Conservation (phyloP, 805 yeast species). For the Blastobotrys mokoenaii region DNA sequence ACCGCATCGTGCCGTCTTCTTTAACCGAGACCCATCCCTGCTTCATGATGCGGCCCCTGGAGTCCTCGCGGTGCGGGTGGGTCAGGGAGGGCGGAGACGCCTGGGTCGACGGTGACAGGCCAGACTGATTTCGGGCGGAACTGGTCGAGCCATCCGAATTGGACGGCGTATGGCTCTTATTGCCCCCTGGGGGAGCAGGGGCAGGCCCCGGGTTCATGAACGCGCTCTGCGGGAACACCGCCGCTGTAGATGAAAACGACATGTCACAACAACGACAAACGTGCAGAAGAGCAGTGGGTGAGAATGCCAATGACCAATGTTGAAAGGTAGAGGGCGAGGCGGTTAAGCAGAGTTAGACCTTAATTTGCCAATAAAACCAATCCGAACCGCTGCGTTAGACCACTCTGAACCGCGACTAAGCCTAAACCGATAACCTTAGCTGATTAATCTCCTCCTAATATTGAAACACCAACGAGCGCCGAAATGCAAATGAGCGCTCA, state of each 20-base stretch:
- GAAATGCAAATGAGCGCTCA: too few relatives aligned
- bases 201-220: constrained; percentile 51
- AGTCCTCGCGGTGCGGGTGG: constrained; percentile 5
- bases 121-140: not conserved
- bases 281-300: too few relatives aligned
- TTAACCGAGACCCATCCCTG: constrained; percentile 88
- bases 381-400: too few relatives aligned
- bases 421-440: too few relatives aligned
- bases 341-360: not conserved
- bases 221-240: constrained; percentile 37
- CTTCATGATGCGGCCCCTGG: constrained; percentile 16
- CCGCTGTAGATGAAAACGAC: constrained; percentile 41
- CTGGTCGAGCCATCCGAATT: constrained; percentile 11
- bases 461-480: too few relatives aligned
- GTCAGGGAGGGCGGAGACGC: constrained; percentile 1
- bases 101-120: not conserved
- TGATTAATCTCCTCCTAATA: too few relatives aligned
- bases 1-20: constrained; percentile 78
- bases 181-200: constrained; percentile 38
- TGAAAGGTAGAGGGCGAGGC: too few relatives aligned
- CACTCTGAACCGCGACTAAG: too few relatives aligned
- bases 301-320: too few relatives aligned
- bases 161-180: constrained; percentile 9
- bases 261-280: constrained; percentile 15
- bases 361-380: not conserved